Evolutionary conservation across 495 filamentous ascomycete genomes (phyloP).

Genomic region (Aspergillus sparsus): DNA sequence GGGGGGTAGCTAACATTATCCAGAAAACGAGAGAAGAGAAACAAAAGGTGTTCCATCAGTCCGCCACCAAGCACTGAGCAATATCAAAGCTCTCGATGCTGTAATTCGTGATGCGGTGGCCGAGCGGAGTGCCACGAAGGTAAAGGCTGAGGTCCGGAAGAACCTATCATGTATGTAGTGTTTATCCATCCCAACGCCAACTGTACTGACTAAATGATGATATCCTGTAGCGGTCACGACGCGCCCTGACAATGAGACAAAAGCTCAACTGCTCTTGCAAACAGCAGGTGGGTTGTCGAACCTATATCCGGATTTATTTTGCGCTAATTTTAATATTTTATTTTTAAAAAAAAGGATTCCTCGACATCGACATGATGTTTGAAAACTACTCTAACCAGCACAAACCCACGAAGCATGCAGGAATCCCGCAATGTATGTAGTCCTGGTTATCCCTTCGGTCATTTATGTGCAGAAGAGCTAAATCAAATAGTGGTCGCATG

Average conservation of each 20-base stretch:
- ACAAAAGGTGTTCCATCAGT: not conserved
- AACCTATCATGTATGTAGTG: conserved; percentile 13
- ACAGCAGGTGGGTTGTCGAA: conserved; percentile 13
- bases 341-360: too few species aligned
- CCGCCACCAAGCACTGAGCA: not conserved
- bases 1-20: not conserved
- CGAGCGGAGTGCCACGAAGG: not conserved
- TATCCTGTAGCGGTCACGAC: not conserved
- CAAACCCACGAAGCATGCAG: not conserved
- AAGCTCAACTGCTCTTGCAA: conserved; percentile 29
- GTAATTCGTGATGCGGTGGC: not conserved
- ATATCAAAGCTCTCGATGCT: not conserved
- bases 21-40: conserved; percentile 1
- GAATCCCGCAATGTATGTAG: conserved; percentile 11
- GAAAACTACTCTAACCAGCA: not conserved
- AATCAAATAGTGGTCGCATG: conserved; percentile 6
- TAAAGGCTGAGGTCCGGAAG: conserved; percentile 12
- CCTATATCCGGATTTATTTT: not conserved
- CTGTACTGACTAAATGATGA: conserved; percentile 6
- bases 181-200: not conserved
- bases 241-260: conserved; percentile 10
- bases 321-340: too few species aligned
- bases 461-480: not conserved
- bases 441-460: not conserved
- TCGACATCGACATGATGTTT: conserved; percentile 31